phyloP scores from a whole-genome alignment of 768 basidiomycete genomes.

The Lepiota brunneoincarnata region DNA sequence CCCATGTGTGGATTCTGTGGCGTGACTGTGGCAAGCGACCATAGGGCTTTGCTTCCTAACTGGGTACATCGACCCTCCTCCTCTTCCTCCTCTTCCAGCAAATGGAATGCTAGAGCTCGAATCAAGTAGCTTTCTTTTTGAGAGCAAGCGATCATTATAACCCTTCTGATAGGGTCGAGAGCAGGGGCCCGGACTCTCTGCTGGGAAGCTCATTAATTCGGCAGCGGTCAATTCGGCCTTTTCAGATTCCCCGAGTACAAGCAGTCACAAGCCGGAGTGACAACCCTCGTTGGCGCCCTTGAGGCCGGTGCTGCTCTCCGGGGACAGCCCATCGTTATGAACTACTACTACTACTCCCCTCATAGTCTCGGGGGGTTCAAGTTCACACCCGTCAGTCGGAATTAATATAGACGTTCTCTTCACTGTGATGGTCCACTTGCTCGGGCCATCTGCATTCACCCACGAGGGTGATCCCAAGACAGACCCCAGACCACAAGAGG shows the following conservation, averaged over 20 bases:
- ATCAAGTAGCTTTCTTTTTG: too few species aligned
- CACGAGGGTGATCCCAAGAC: slow-evolving; percentile 1
- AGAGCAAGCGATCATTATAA: too few species aligned
- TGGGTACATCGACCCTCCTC: too few species aligned
- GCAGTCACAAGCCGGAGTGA: slow-evolving; percentile 7
- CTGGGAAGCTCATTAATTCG: not conserved
- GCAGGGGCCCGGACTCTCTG: not conserved
- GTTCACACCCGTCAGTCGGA: slow-evolving; percentile 1
- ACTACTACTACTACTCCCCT: too few species aligned
- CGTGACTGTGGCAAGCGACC: too few species aligned
- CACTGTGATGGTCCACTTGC: slow-evolving; percentile 2
- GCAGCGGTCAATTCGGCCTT: slow-evolving; percentile 5
- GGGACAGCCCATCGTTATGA: too few species aligned
- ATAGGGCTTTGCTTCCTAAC: too few species aligned
- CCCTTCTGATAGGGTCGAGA: slow-evolving; percentile 8
- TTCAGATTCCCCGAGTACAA: not conserved
- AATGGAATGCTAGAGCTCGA: too few species aligned
- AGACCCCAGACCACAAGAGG: not conserved
- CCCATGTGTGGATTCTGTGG: too few species aligned
- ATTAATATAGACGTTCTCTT: not conserved
- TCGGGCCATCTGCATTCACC: not conserved
- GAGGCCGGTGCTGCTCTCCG: too few species aligned
- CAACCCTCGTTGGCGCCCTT: too few species aligned
- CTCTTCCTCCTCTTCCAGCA: too few species aligned
- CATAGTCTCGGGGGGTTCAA: not conserved